Evolutionary conservation across 352 stramenopile genomes (phyloP), one percentile per base, ranked within the genome.

Genomic region (Aphanomyces euteiches): DNA sequence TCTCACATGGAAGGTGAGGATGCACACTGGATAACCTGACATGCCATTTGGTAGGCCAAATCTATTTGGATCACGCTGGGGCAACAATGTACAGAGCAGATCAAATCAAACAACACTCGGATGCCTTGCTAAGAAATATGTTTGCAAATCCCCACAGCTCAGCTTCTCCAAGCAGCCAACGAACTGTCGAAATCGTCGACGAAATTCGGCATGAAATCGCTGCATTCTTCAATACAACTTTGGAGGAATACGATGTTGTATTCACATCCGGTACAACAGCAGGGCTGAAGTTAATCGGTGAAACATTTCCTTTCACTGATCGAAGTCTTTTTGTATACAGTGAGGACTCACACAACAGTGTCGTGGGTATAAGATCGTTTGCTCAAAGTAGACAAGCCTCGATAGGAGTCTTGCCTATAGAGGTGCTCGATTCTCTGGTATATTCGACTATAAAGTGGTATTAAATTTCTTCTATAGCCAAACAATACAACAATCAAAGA

Each of bases 1-100:
- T 45, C 38, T 19, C 59, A 67, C 41, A 56, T 67, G 41, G 38
- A 67, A 56, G 59, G 56, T 63, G 7, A 34, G 21, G 13, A 47
- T n/a, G 56, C 28, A 13, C 13, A 17, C 5, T n/a, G 4, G 56
- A 7, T 63, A 15, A 7, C 28, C 34, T 38, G 34, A 8, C 17
- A 21, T 13, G n/a, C n/a, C 10, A 50, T 50, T 50, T 50, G 43
- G 36, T 63, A 63, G 56, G 59, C 41, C 59, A 60, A 3, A 69
- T 92, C 56, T 95, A 95, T 69, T 70, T 96, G 60, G 89, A 96
- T 67, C 87, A 96, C 69, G 87, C 89, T 4, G 87, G 87, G 40
- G 86, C 89, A 38, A 95, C 89, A 21, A 79, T 95, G 67, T 92
- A 89, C 69, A 82, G 80, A 13, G 77, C 77, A 38, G 76, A 76